phyloP scores from a whole-genome alignment of 768 basidiomycete genomes.

The Mycena albidolilacea region DNA sequence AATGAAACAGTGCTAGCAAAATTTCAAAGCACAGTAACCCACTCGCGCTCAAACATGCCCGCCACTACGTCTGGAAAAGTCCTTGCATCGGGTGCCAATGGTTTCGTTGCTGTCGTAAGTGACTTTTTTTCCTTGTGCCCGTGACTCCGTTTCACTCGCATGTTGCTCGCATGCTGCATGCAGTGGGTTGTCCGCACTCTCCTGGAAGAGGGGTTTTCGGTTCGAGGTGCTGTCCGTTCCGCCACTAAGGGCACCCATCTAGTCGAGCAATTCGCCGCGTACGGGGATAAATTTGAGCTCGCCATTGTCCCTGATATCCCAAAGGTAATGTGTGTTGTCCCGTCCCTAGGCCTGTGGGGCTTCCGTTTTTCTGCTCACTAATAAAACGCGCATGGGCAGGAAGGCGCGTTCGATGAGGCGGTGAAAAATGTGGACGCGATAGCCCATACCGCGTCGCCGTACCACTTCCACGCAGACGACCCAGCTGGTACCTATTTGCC shows the following conservation, averaged over 20 bases:
- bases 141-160: too few relatives aligned
- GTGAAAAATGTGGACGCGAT: conserved; percentile 84
- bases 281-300: conserved; percentile 73
- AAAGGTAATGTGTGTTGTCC: neutral
- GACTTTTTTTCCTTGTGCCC: too few relatives aligned
- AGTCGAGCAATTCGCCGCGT: conserved; percentile 64
- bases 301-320: conserved; percentile 80
- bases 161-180: neutral
- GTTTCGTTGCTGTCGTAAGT: conserved; percentile 1
- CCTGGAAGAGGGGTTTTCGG: conserved; percentile 41
- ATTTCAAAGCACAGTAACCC: too few relatives aligned
- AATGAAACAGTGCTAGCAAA: too few relatives aligned
- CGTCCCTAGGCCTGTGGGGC: too few relatives aligned
- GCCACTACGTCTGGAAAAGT: conserved; percentile 4
- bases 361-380: too few relatives aligned
- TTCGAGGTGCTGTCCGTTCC: conserved; percentile 80
- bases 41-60: neutral
- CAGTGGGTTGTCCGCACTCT: neutral
- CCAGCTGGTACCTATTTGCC: conserved; percentile 47
- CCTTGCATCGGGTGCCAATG: conserved; percentile 15
- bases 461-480: conserved; percentile 61
- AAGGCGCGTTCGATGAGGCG: conserved; percentile 83
- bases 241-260: conserved; percentile 62
- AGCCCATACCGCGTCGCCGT: conserved; percentile 78
- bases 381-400: conserved; percentile 48